Evolutionary conservation across 495 filamentous ascomycete species (phyloP).

Genomic region (Rhypophila decipiens): DNA sequence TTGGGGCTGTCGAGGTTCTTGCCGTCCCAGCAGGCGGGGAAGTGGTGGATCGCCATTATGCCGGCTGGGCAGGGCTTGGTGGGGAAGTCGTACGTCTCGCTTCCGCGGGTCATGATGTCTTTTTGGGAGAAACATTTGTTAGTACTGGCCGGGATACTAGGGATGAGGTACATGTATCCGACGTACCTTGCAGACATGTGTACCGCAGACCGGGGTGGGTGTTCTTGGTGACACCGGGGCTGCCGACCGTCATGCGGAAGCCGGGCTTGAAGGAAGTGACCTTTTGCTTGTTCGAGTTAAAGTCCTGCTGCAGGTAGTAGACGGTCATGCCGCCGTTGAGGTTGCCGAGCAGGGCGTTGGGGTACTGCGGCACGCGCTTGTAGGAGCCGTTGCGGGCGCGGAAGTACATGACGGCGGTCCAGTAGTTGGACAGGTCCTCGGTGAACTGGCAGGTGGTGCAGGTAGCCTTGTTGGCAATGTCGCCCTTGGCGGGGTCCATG

Average conservation of each 20-base stretch:
- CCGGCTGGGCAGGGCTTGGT: conserved; percentile 36
- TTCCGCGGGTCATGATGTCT: conserved; percentile 26
- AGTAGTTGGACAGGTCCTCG: conserved; percentile 19
- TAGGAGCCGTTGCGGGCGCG: conserved; percentile 35
- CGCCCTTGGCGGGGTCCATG: conserved; percentile 27
- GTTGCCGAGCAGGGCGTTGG: conserved; percentile 28
- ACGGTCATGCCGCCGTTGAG: conserved; percentile 37
- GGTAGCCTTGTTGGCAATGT: conserved; percentile 29
- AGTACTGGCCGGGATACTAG: too few species aligned
- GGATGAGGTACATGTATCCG: too few species aligned
- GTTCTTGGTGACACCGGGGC: conserved; percentile 27
- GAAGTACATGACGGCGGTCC: conserved; percentile 41
- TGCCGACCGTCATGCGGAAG: conserved; percentile 48
- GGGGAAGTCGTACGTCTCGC: conserved; percentile 39
- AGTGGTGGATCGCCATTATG: conserved; percentile 46
- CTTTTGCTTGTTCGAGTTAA: conserved; percentile 12
- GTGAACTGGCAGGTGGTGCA: conserved; percentile 10
- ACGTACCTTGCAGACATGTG: conserved; percentile 37
- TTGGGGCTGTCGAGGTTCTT: conserved; percentile 49
- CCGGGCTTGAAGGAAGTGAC: conserved; percentile 41
- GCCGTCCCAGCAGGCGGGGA: conserved; percentile 51
- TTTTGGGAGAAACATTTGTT: too few species aligned
- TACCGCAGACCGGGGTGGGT: conserved; percentile 37
- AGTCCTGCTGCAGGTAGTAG: conserved; percentile 32
- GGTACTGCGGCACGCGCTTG: conserved; percentile 27